Conservation (phyloP, 768 basidiomycete species). For the Asterophora lycoperdoides region DNA sequence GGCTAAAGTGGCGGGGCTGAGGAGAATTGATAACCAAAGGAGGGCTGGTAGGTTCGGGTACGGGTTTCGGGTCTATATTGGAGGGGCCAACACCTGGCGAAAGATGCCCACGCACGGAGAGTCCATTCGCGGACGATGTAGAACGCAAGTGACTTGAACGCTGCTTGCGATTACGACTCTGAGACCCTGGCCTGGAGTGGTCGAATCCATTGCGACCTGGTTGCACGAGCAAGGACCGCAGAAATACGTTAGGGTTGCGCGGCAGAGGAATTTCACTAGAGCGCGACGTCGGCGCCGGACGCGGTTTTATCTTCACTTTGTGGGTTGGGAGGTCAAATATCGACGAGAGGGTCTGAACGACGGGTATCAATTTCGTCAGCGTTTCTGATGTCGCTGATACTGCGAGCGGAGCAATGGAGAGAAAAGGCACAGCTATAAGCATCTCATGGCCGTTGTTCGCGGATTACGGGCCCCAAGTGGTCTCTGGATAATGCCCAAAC, state of each 20-base stretch:
- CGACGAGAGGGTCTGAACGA: slow-evolving; percentile 49
- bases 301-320: slow-evolving; percentile 46
- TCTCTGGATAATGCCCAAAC: neutral
- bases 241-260: slow-evolving; percentile 16
- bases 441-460: neutral
- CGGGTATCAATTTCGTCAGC: slow-evolving; percentile 15
- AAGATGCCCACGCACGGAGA: slow-evolving; percentile 10
- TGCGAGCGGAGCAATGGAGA: neutral
- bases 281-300: slow-evolving; percentile 7
- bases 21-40: slow-evolving; percentile 13
- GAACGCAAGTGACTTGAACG: slow-evolving; percentile 27
- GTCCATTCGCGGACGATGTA: slow-evolving; percentile 33
- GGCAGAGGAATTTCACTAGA: neutral
- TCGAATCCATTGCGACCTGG: slow-evolving; percentile 4
- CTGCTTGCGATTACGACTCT: slow-evolving; percentile 12
- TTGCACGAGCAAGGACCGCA: slow-evolving; percentile 19
- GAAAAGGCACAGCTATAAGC: neutral
- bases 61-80: slow-evolving; percentile 4
- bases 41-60: slow-evolving; percentile 1
- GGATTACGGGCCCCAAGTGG: neutral
- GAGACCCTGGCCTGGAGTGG: slow-evolving; percentile 7
- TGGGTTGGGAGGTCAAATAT: slow-evolving; percentile 59
- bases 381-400: neutral
- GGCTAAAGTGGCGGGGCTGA: slow-evolving; percentile 19
- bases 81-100: neutral